Evolutionary conservation across 768 basidiomycete species (phyloP).

Genomic region (Boletus vinaceobasis): DNA sequence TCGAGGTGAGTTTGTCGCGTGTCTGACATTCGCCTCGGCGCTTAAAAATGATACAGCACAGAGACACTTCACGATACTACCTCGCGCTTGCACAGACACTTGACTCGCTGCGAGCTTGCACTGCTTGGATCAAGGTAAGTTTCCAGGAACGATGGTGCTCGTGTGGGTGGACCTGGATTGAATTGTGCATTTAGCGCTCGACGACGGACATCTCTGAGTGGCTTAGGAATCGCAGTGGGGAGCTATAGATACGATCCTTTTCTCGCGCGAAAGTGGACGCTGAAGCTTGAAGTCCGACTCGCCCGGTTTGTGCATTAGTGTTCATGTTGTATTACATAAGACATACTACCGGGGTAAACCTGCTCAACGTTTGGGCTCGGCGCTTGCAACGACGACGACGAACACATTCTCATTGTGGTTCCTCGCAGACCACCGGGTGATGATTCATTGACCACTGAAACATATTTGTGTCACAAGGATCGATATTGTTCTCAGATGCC

Average conservation of each 20-base stretch:
- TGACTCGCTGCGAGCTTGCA: conserved; percentile 61
- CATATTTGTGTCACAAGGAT: background rate
- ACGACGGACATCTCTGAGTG: conserved; percentile 54
- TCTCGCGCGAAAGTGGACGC: background rate
- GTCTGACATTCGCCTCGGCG: background rate
- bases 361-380: background rate
- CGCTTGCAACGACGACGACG: conserved; percentile 10
- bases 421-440: conserved; percentile 5
- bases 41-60: conserved; percentile 39
- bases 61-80: conserved; percentile 67
- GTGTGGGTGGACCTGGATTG: background rate
- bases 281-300: no score
- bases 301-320: no score
- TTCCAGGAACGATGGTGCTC: background rate
- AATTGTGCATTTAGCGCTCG: conserved; percentile 44
- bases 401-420: background rate
- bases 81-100: conserved; percentile 62
- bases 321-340: conserved; percentile 16
- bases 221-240: conserved; percentile 33
- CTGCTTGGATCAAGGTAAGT: conserved; percentile 60
- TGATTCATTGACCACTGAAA: conserved; percentile 11
- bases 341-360: background rate
- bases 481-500: conserved; percentile 20
- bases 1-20: conserved; percentile 49
- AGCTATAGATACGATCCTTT: background rate